Evolutionary conservation across 345 rosid species (phyloP).

Genomic region (Syzygium aromaticum): DNA sequence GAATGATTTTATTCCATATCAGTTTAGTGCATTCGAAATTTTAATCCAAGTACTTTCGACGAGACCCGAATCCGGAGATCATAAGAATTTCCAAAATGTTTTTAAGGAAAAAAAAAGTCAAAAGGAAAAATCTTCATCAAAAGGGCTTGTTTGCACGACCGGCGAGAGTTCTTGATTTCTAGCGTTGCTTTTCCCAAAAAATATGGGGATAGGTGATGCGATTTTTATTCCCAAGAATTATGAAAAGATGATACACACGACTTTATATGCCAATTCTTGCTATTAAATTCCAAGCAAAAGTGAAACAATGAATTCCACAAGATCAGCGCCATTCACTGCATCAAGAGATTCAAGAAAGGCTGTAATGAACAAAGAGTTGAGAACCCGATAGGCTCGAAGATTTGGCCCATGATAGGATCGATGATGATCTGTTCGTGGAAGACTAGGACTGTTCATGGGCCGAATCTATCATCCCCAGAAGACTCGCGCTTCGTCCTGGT

Average conservation of each 20-base stretch:
- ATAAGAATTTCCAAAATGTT: background rate
- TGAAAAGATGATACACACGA: background rate
- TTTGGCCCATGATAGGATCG: background rate
- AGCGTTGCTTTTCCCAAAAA: background rate
- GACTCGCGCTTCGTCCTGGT: background rate
- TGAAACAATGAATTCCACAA: background rate
- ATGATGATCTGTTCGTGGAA: background rate
- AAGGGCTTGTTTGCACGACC: background rate
- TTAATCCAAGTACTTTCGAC: background rate
- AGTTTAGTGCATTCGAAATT: background rate
- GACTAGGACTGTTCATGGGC: background rate
- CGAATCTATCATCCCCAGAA: background rate
- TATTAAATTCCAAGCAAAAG: background rate
- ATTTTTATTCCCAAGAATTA: background rate
- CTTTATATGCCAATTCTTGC: background rate
- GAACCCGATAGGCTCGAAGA: background rate
- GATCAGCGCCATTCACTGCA: background rate
- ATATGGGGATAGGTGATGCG: background rate
- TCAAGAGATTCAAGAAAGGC: background rate
- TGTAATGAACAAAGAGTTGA: background rate
- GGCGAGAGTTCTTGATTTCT: background rate
- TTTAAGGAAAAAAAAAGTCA: background rate
- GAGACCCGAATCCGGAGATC: background rate
- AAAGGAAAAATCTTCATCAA: accelerated
- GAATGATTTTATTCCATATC: background rate